phyloP scores from a whole-genome alignment of 768 basidiomycete species.

The Trametopsis cervina region DNA sequence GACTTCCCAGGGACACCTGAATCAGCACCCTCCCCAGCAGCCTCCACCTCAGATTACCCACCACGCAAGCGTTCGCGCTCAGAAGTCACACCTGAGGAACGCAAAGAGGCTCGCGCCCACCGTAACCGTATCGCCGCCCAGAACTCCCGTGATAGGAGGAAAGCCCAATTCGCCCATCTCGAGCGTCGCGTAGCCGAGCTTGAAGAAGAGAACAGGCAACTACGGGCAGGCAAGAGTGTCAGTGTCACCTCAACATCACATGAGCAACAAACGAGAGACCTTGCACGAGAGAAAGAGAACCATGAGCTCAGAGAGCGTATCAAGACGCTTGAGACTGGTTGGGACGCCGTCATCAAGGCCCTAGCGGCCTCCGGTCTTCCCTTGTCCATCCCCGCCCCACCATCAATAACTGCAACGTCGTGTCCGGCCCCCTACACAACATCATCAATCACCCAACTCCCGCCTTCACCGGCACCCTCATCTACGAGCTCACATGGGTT shows the following conservation, averaged over 20 bases:
- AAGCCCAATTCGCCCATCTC: constrained; percentile 85
- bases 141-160: constrained; percentile 86
- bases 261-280: constrained; percentile 32
- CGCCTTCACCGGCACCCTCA: constrained; percentile 29
- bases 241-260: constrained; percentile 25
- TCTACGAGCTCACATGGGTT: constrained; percentile 26
- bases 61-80: constrained; percentile 74
- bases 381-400: constrained; percentile 31
- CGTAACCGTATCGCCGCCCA: constrained; percentile 92
- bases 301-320: constrained; percentile 70
- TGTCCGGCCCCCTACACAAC: constrained; percentile 28
- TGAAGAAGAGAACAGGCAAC: constrained; percentile 76
- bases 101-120: constrained; percentile 83
- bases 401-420: constrained; percentile 17
- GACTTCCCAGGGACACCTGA: constrained; percentile 13
- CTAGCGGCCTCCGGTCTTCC: constrained; percentile 63
- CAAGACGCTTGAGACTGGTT: constrained; percentile 71
- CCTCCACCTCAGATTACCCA: constrained; percentile 29
- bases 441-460: constrained; percentile 27
- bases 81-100: constrained; percentile 60
- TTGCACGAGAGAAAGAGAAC: constrained; percentile 56
- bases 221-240: constrained; percentile 45
- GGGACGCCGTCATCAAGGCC: constrained; percentile 75
- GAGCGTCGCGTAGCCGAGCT: constrained; percentile 88
- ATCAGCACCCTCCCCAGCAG: constrained; percentile 14